These are phyloP conservation scores for Venturiaceae sp. DNA, from an alignment of 2,329 filamentous ascomycete species.

Conservation along the genomic window DNA sequence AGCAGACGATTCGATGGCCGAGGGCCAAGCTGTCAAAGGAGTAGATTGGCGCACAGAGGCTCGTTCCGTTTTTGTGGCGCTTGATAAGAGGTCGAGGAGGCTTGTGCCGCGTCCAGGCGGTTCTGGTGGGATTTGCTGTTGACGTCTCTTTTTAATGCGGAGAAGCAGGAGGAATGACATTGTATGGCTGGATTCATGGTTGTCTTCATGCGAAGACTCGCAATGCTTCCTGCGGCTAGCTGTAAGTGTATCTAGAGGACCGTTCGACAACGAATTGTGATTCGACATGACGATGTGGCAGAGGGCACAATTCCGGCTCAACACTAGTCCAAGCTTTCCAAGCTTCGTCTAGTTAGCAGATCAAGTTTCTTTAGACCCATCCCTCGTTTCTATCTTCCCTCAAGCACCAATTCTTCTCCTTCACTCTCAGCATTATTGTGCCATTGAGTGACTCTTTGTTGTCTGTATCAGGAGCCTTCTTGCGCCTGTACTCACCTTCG, in stretches of 20 bases:
- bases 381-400: background rate
- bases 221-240: background rate
- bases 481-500: background rate
- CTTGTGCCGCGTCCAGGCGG: background rate
- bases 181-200: background rate
- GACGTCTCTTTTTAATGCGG: background rate
- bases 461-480: background rate
- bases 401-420: background rate
- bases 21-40: background rate
- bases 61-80: background rate
- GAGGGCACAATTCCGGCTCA: background rate
- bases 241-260: background rate
- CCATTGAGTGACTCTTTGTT: background rate
- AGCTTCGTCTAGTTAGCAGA: background rate
- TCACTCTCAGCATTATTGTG: background rate
- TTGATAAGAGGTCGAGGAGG: too few species aligned
- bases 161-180: background rate
- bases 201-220: background rate
- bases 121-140: background rate
- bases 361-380: background rate
- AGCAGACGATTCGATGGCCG: too few species aligned
- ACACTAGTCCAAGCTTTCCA: background rate
- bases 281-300: background rate
- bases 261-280: background rate
- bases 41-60: background rate